A percentile compares a stretch with the other conserved stretches of the same genome.
phyloP scores from a whole-genome alignment of 1,284 basidiomycete genomes.

The Malassezia furfur region DNA sequence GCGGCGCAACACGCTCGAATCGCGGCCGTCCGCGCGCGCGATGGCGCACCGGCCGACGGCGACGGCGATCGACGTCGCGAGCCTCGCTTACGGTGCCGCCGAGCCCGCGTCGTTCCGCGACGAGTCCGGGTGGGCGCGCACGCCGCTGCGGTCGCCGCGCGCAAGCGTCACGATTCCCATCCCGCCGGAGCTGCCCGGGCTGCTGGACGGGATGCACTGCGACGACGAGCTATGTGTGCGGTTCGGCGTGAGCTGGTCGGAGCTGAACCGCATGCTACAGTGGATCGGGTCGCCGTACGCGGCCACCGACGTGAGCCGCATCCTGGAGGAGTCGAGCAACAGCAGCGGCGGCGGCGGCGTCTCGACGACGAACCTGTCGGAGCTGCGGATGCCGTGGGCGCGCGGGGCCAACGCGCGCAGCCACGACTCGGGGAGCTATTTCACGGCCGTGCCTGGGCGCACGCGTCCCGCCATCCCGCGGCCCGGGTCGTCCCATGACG shows the following conservation, averaged over 20 bases:
- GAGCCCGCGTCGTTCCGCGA: background rate
- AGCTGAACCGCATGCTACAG: constrained; percentile 66
- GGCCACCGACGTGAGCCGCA: background rate
- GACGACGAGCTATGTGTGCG: constrained; percentile 77
- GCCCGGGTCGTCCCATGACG: background rate
- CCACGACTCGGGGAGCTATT: constrained; percentile 1
- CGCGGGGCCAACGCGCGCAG: background rate
- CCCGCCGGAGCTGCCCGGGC: constrained; percentile 54
- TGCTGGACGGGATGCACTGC: constrained; percentile 78
- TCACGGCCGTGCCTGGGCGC: background rate
- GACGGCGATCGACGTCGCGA: constrained; percentile 38
- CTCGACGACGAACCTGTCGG: background rate
- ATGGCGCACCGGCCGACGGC: constrained; percentile 25
- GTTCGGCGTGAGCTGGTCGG: constrained; percentile 73
- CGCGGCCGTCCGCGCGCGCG: background rate
- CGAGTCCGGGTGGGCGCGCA: background rate
- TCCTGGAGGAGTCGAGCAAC: background rate
- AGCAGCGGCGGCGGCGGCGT: too few species aligned
- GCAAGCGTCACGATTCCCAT: constrained; percentile 4
- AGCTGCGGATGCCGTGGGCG: background rate
- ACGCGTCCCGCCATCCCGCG: background rate
- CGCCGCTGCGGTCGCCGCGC: background rate
- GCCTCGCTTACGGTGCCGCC: constrained; percentile 22
- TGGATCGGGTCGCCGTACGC: constrained; percentile 50
- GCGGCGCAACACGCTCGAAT: background rate